Evolutionary conservation across 2,329 filamentous ascomycete species (phyloP).

Genomic region (Capronia coronata): DNA sequence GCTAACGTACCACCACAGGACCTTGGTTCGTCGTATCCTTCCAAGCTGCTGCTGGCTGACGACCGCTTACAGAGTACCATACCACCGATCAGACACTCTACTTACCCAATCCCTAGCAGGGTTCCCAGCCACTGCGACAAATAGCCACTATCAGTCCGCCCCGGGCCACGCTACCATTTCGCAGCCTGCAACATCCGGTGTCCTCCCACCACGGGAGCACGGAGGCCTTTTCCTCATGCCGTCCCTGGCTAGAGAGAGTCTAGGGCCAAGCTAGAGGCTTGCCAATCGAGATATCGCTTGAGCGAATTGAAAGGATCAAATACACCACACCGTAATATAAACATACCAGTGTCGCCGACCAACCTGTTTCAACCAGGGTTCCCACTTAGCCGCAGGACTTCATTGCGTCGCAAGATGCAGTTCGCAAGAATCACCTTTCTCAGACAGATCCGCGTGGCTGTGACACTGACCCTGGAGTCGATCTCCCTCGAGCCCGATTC

Average conservation of each 20-base stretch:
- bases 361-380: not conserved
- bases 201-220: not conserved
- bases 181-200: not conserved
- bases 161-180: not conserved
- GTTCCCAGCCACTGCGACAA: too few species aligned
- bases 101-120: too few species aligned
- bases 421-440: not conserved
- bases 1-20: too few species aligned
- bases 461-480: slow-evolving; percentile 6
- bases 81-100: too few species aligned
- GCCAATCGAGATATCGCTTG: too few species aligned
- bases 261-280: not conserved
- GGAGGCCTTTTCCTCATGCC: not conserved
- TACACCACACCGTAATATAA: too few species aligned
- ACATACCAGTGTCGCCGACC: not conserved
- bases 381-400: not conserved
- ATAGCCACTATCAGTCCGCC: not conserved
- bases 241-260: not conserved
- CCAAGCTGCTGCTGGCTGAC: too few species aligned
- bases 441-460: slow-evolving; percentile 14
- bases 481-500: slow-evolving; percentile 1
- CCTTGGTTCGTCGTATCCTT: too few species aligned
- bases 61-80: too few species aligned
- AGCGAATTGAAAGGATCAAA: too few species aligned
- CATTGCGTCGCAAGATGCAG: not conserved